Base-by-base conservation (phyloP, 2,329 filamentous ascomycete species). In the Colletotrichum filicis region DNA sequence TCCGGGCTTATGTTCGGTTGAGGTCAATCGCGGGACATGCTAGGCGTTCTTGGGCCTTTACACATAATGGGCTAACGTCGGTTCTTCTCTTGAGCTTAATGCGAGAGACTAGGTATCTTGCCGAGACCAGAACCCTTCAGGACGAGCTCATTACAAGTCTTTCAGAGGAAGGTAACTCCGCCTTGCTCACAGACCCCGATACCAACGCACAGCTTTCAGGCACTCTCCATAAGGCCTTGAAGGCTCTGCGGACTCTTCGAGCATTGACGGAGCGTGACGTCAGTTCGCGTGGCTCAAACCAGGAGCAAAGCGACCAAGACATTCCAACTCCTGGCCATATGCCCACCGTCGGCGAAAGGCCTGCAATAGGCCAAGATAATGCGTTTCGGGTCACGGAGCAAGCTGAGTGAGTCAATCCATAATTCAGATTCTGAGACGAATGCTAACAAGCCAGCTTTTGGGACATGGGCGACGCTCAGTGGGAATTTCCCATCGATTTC, bases 61-160 rank as follows among this genome's bases (percentile, higher is more conserved):
- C 69, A 4, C 73, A 74, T 3, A 74, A 74, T 26, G 73, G 73
- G 0, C 49, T 74, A 12, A 69, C 73, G 6, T 74, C 69, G 1
- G 66, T 68, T 1, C 9, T 74, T 2, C 57, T 74, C 4, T 28
- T 74, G 0, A 74, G 73, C 3, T 61, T 74, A 9, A 74, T 73
- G 73, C 49, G 62, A 3, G 69, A 74, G 24, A 74, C 73, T 6
- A 60, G 73, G 0, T 37, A 73, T 35, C n/a, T 73, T 2, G 32
- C 60, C 1, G 73, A 62, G 28, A 65, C 66, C 0, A 49, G 64
- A 4, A 59, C 55, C 1, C 8, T 66, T 2, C 64, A 66, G 32
- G 55, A 66, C 1, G 64, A 59, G 5, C 57, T 66, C 53, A 59
- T 66, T 1, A 28, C 35, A 7, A 66, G 64, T 35, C 35, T 59